Evolutionary conservation across 495 filamentous ascomycete species (phyloP).

Genomic region (Talaromyces nanjingensis): DNA sequence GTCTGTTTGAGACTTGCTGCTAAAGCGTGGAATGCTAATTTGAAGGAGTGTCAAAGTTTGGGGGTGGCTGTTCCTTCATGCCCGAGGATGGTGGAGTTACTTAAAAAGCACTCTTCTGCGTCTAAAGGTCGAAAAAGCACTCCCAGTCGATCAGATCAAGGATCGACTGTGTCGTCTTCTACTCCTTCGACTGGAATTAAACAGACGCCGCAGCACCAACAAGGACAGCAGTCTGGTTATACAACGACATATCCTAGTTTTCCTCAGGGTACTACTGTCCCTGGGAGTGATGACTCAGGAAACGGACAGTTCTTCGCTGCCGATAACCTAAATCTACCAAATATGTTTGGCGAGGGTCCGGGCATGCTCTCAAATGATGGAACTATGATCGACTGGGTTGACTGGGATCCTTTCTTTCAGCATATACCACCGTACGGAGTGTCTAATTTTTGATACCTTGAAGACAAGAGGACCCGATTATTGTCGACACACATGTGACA

Average conservation of each 20-base stretch:
- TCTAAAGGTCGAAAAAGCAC: neutral
- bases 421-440: neutral
- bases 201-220: neutral
- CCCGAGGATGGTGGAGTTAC: neutral
- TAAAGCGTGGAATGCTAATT: conserved; percentile 2
- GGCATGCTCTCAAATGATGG: neutral
- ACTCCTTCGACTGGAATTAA: neutral
- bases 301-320: neutral
- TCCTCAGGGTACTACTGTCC: neutral
- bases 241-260: neutral
- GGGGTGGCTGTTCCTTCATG: neutral
- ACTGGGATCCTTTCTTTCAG: conserved; percentile 2
- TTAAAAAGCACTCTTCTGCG: neutral
- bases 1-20: neutral
- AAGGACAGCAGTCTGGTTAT: neutral
- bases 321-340: neutral
- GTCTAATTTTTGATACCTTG: neutral
- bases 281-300: neutral
- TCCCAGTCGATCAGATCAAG: neutral
- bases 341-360: neutral
- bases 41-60: neutral
- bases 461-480: neutral
- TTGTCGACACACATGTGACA: neutral
- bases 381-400: neutral
- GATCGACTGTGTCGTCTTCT: neutral